These are phyloP conservation scores for Chaetomium sp. DNA, from an alignment of 2,329 filamentous ascomycete species.

Conservation along the genomic window DNA sequence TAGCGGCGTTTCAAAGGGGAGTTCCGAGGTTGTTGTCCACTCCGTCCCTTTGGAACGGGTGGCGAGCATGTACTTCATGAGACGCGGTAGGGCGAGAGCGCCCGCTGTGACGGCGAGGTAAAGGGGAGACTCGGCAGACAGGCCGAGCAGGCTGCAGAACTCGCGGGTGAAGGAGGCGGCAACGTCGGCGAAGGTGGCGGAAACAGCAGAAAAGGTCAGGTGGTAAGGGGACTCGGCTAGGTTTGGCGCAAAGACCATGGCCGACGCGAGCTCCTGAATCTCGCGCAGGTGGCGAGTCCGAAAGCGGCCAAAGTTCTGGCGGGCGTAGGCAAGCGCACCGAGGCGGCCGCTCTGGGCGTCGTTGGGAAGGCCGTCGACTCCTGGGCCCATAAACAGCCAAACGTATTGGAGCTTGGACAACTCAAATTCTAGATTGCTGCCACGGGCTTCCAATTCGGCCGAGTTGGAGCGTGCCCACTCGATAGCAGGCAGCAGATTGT, in stretches of 20 bases:
- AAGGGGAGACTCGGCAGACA: slow-evolving; percentile 86
- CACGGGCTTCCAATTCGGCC: slow-evolving; percentile 64
- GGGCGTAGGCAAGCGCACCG: slow-evolving; percentile 70
- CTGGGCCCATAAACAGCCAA: slow-evolving; percentile 68
- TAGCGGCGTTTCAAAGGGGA: slow-evolving; percentile 68
- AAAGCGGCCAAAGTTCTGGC: slow-evolving; percentile 67
- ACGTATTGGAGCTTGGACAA: slow-evolving; percentile 85
- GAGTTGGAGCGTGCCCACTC: slow-evolving; percentile 74
- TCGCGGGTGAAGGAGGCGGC: slow-evolving; percentile 84
- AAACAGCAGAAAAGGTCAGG: slow-evolving; percentile 58
- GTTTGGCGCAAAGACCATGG: slow-evolving; percentile 73
- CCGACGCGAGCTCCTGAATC: slow-evolving; percentile 73
- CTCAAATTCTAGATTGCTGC: slow-evolving; percentile 93
- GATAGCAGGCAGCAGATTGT: slow-evolving; percentile 77
- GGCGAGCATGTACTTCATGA: slow-evolving; percentile 82
- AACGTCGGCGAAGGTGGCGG: slow-evolving; percentile 66
- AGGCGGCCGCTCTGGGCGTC: slow-evolving; percentile 48
- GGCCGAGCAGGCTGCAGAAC: slow-evolving; percentile 84
- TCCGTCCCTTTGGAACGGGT: slow-evolving; percentile 86
- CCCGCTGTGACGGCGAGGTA: slow-evolving; percentile 91
- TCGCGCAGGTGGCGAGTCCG: slow-evolving; percentile 68
- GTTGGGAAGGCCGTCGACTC: slow-evolving; percentile 49
- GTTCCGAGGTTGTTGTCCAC: slow-evolving; percentile 87
- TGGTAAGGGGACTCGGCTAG: slow-evolving; percentile 70
- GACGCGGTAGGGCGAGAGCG: slow-evolving; percentile 79